Conservation (phyloP, 225 moss, liverwort and hornwort genomes). For the Bryoerythrophyllum caledonicum region DNA sequence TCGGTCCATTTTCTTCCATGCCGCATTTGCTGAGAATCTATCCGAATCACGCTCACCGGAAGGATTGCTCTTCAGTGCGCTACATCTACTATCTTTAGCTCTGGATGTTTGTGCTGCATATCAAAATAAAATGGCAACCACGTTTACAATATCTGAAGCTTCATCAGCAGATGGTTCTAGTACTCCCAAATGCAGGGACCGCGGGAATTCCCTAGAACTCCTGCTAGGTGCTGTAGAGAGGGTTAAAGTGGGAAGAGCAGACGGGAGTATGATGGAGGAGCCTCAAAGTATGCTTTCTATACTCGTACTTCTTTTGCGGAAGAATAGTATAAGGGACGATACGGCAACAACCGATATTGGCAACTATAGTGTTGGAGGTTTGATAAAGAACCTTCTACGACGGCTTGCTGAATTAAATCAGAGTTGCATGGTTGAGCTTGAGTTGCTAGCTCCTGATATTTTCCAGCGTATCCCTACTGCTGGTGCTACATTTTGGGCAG, state of each 20-base stretch:
- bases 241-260: conserved; percentile 48
- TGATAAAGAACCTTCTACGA: conserved; percentile 64
- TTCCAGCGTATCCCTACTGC: conserved; percentile 51
- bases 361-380: conserved; percentile 67
- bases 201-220: conserved; percentile 48
- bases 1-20: conserved; percentile 81
- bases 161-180: conserved; percentile 22
- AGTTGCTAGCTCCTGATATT: conserved; percentile 77
- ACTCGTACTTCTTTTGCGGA: conserved; percentile 58
- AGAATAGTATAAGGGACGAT: conserved; percentile 50
- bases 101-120: conserved; percentile 71
- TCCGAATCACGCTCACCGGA: conserved; percentile 87
- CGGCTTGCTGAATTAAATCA: conserved; percentile 68
- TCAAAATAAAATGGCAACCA: conserved; percentile 29
- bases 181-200: conserved; percentile 14
- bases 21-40: conserved; percentile 63
- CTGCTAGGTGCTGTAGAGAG: conserved; percentile 59
- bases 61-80: conserved; percentile 75
- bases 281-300: conserved; percentile 75
- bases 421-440: conserved; percentile 75
- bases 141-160: neutral
- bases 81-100: conserved; percentile 86
- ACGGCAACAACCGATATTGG: conserved; percentile 50
- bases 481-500: conserved; percentile 31
- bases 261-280: conserved; percentile 59